Percentiles rank a stretch among this genome's conserved stretches.
Conservation (phyloP, 192 early-diverging fungal species). For the Oehlia diaphana region DNA sequence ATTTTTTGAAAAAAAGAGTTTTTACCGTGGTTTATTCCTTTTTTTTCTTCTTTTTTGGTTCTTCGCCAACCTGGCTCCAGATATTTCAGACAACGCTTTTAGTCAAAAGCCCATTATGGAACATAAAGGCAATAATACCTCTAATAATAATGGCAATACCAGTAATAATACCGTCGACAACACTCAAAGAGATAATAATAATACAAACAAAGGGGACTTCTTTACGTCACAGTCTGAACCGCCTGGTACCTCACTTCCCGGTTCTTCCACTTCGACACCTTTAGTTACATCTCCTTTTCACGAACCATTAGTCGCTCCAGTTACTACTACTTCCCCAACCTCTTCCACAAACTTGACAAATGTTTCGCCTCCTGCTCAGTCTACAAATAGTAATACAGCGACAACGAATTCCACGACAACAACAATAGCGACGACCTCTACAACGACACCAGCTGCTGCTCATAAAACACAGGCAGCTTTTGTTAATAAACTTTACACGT, state of each 20-base stretch:
- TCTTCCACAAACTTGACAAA: not conserved
- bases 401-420: too few species aligned
- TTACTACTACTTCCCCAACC: slow-evolving; percentile 1
- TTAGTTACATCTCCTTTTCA: not conserved
- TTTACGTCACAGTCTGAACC: slow-evolving; percentile 1
- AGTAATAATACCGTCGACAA: not conserved
- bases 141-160: not conserved
- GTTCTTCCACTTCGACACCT: not conserved
- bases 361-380: not conserved
- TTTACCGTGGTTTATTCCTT: not conserved
- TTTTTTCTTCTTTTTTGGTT: too few species aligned
- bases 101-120: not conserved
- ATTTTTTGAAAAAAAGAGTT: not conserved
- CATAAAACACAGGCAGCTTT: slow-evolving; percentile 52
- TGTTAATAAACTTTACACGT: slow-evolving; percentile 54
- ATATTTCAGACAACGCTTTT: not conserved
- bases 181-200: slow-evolving; percentile 3
- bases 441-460: not conserved
- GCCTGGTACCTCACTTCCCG: not conserved
- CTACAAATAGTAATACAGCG: not conserved
- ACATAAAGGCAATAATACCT: not conserved
- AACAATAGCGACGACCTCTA: not conserved
- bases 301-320: not conserved
- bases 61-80: not conserved
- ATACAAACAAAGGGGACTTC: not conserved